Base-by-base conservation (phyloP, 179 eudicot species). In the Gypsophila paniculata region DNA sequence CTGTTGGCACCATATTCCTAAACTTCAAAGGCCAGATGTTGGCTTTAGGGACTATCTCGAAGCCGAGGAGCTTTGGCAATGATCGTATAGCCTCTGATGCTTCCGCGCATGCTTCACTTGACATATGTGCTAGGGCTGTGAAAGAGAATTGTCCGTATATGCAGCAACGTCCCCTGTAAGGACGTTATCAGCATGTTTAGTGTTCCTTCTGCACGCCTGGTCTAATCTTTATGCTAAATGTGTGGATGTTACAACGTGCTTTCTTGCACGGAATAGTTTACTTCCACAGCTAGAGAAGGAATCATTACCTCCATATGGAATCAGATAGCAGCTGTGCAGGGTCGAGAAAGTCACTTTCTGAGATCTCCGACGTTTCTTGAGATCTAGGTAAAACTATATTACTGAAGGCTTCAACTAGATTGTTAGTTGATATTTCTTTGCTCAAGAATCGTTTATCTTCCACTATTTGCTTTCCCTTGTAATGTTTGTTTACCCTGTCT, bases 11-110 rank as follows among this genome's bases (percentile, higher is more conserved):
- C 32, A 8, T 51, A 34, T 74, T 15, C 59, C 39, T 74, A 55
- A 78, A 74, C 67, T 78, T 78, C 55, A 29, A 3, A 17, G 75
- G 78, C 77, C 81, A 78, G 8, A 78, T 74, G 54, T 65, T 34
- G 64, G 13, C 8, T 70, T 74, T 74, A 70, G 81, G 77, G 57
- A 78, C 72, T 46, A 70, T 19, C 36, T 64, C 60, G 49, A 74
- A 65, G 60, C 55, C 26, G 17, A 78, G 77, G 22, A 64, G 54
- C 68, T 46, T 39, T n/a, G 81, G 81, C 54, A 78, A 23, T 23
- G 75, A 69, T 17, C 57, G 36, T 57, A 67, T 57, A 7, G 48
- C 61, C 18, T 55, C 68, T 64, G 72, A 69, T 64, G 77, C 81
- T 74, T 63, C 74, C 46, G 21, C 25, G 22, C 55, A 5, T 32